Evolutionary conservation across 306 rosid species (phyloP).

Genomic region (Clitoria ternatea): DNA sequence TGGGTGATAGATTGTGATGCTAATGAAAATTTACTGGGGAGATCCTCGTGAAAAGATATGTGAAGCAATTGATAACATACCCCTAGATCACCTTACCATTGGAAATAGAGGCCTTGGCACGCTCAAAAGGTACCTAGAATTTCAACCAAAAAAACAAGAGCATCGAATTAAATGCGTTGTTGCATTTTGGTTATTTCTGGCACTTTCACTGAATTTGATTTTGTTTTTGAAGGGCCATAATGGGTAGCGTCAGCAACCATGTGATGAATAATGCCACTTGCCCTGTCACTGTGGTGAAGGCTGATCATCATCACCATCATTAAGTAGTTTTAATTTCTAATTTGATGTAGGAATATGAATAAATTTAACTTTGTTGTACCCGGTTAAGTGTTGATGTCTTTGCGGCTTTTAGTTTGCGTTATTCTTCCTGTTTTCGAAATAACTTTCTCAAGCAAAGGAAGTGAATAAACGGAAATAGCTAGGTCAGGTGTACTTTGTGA

Average conservation of each 20-base stretch:
- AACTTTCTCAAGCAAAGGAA: background rate
- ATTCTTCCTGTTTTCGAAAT: background rate
- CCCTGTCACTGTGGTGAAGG: conserved; percentile 80
- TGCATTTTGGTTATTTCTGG: background rate
- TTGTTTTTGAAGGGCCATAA: conserved; percentile 45
- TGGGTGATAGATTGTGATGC: conserved; percentile 44
- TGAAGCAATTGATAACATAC: conserved; percentile 45
- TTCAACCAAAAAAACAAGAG: background rate
- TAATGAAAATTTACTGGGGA: conserved; percentile 63
- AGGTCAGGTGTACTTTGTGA: background rate
- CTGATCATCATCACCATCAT: background rate
- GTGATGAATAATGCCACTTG: conserved; percentile 69
- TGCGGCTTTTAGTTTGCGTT: background rate
- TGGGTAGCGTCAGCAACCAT: conserved; percentile 89
- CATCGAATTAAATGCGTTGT: background rate
- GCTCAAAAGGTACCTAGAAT: conserved; percentile 43
- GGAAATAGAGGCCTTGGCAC: conserved; percentile 92
- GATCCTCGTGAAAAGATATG: conserved; percentile 43
- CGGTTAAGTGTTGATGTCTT: background rate
- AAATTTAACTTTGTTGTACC: background rate
- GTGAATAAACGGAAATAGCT: background rate
- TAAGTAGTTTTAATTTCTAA: background rate
- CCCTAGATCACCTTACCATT: conserved; percentile 48
- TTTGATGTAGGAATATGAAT: background rate
- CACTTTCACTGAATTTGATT: conserved; percentile 12